Conservation (phyloP, 768 basidiomycete species). For the Agrocybe chaxingu region DNA sequence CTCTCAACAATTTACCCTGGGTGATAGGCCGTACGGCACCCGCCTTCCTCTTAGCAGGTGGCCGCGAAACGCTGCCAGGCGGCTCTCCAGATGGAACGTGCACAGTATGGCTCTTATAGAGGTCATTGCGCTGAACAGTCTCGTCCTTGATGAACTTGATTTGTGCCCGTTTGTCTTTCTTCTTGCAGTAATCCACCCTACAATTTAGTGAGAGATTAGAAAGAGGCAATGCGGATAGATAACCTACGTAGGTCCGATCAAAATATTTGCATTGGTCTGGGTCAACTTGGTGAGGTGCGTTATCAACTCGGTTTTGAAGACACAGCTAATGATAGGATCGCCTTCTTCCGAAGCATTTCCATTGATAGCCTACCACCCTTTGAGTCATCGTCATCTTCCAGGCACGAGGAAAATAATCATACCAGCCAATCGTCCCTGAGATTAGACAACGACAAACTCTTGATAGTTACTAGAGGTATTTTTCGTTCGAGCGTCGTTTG, state of each 20-base stretch:
- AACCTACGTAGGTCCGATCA: conserved; percentile 75
- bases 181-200: conserved; percentile 90
- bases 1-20: conserved; percentile 74
- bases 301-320: conserved; percentile 94
- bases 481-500: conserved; percentile 75
- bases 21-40: conserved; percentile 85
- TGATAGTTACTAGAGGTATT: conserved; percentile 85
- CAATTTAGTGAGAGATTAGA: background rate
- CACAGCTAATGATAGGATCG: conserved; percentile 86
- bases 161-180: conserved; percentile 90
- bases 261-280: conserved; percentile 67
- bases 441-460: conserved; percentile 81
- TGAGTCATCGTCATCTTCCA: background rate
- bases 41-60: conserved; percentile 83
- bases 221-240: background rate
- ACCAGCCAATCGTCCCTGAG: conserved; percentile 96
- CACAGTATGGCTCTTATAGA: conserved; percentile 92
- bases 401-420: conserved; percentile 19
- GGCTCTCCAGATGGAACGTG: conserved; percentile 88
- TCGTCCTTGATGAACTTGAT: conserved; percentile 93
- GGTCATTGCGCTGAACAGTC: conserved; percentile 68
- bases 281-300: conserved; percentile 81
- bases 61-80: conserved; percentile 73
- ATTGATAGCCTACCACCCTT: conserved; percentile 61
- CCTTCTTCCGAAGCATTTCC: conserved; percentile 83